These are phyloP conservation scores for Rhododendron henanense DNA, from an alignment of 148 eudicot genomes.

Conservation along the genomic window DNA sequence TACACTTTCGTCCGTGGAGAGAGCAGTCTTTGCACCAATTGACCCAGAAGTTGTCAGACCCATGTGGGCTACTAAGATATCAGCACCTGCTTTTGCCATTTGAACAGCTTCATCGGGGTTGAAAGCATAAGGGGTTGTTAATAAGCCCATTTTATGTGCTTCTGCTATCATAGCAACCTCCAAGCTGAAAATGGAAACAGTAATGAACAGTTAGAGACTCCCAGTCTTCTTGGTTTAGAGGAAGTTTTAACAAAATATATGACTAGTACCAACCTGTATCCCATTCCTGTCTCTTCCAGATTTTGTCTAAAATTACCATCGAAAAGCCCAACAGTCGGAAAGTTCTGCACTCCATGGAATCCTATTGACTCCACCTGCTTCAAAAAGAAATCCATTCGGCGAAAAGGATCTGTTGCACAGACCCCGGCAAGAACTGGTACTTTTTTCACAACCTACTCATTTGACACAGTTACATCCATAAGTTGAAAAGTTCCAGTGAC, in stretches of 20 bases:
- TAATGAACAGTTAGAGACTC: background rate
- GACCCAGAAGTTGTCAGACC: slow-evolving; percentile 94
- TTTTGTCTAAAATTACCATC: slow-evolving; percentile 97
- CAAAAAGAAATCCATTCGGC: slow-evolving; percentile 81
- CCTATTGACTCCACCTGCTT: slow-evolving; percentile 83
- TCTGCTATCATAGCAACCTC: slow-evolving; percentile 89
- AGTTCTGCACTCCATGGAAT: slow-evolving; percentile 87
- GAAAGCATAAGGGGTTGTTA: slow-evolving; percentile 97
- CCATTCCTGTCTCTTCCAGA: slow-evolving; percentile 99
- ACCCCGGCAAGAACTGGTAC: slow-evolving; percentile 97
- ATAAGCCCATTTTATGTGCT: slow-evolving; percentile 84
- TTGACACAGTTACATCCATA: slow-evolving; percentile 9
- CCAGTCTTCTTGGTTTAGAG: background rate
- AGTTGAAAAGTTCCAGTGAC: slow-evolving; percentile 9
- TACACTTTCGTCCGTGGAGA: slow-evolving; percentile 79
- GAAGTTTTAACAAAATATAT: background rate
- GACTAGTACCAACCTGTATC: slow-evolving; percentile 57
- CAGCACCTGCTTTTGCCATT: slow-evolving; percentile 97
- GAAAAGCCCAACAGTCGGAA: slow-evolving; percentile 96
- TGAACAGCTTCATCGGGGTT: slow-evolving; percentile 73
- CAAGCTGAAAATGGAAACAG: slow-evolving; percentile 37
- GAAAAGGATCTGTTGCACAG: slow-evolving; percentile 95
- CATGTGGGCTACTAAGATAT: slow-evolving; percentile 94
- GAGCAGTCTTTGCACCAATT: slow-evolving; percentile 85
- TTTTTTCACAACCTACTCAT: slow-evolving; percentile 70